Conservation (phyloP, 306 rosid genomes). For the Cicer yamashitae region DNA sequence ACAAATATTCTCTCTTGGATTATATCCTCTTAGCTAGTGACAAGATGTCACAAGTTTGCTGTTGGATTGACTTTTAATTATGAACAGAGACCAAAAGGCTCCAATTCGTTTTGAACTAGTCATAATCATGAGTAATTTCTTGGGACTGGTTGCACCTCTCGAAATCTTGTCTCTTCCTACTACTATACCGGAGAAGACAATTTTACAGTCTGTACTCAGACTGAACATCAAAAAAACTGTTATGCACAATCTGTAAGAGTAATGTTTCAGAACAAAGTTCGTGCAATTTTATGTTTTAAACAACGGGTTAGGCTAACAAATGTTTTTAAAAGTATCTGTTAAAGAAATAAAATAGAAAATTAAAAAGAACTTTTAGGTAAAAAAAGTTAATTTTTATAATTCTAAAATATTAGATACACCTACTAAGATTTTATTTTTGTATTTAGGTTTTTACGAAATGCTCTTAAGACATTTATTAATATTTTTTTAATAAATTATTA, state of each 20-base stretch:
- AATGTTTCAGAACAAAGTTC: conserved; percentile 13
- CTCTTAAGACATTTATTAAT: too few species aligned
- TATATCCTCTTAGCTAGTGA: not conserved
- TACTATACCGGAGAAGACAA: conserved; percentile 37
- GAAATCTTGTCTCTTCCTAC: conserved; percentile 42
- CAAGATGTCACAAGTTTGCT: conserved; percentile 26
- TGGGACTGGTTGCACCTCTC: conserved; percentile 50
- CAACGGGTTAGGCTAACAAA: too few species aligned
- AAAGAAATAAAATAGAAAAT: too few species aligned
- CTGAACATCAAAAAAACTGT: not conserved
- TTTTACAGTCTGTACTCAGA: conserved; percentile 14
- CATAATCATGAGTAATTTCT: conserved; percentile 39
- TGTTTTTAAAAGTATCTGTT: too few species aligned
- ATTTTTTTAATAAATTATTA: too few species aligned
- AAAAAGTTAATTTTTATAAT: too few species aligned
- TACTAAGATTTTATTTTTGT: too few species aligned
- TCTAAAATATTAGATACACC: too few species aligned
- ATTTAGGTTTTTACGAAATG: too few species aligned
- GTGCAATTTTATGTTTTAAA: not conserved
- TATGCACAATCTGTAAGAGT: not conserved
- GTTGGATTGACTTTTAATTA: conserved; percentile 39
- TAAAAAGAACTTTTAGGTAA: too few species aligned
- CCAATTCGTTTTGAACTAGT: conserved; percentile 30
- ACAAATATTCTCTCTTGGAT: not conserved
- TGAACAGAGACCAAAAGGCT: conserved; percentile 6